Evolutionary conservation across 2,329 filamentous ascomycete genomes (phyloP).

Genomic region (Botrytis tulipae): DNA sequence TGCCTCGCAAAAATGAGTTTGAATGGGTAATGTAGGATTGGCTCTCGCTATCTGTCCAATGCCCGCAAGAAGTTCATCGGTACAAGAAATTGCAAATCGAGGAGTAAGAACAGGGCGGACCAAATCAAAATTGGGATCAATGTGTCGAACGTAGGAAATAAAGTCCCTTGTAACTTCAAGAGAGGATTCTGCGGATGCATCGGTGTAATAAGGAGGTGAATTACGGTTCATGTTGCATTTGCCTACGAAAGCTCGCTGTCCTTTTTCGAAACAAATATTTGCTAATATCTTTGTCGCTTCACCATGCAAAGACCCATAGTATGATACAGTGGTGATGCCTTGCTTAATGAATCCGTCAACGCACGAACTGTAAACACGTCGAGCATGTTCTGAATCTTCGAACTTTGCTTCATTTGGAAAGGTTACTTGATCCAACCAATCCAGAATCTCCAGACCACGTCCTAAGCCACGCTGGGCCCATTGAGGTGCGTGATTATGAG

Average conservation of each 20-base stretch:
- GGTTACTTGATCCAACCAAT: constrained; percentile 64
- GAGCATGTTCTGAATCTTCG: constrained; percentile 57
- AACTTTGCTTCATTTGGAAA: constrained; percentile 69
- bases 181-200: constrained; percentile 43
- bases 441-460: constrained; percentile 42
- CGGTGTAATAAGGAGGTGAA: constrained; percentile 56
- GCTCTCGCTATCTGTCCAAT: constrained; percentile 53
- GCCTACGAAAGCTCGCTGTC: constrained; percentile 85
- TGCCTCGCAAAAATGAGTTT: constrained; percentile 68
- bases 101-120: constrained; percentile 51
- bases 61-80: constrained; percentile 51
- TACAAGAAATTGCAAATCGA: constrained; percentile 47
- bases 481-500: constrained; percentile 66
- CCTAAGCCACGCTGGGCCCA: constrained; percentile 45
- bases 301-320: constrained; percentile 86
- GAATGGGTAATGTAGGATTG: constrained; percentile 54
- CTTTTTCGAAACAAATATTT: constrained; percentile 70
- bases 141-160: constrained; percentile 41
- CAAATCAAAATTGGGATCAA: constrained; percentile 47
- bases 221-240: constrained; percentile 69
- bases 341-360: constrained; percentile 76
- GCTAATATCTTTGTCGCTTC: constrained; percentile 82
- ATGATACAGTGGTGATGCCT: constrained; percentile 86
- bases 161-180: constrained; percentile 23
- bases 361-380: constrained; percentile 70